Evolutionary conservation across 2,329 filamentous ascomycete genomes (phyloP).

Genomic region (Sporothrix brunneoviolacea): DNA sequence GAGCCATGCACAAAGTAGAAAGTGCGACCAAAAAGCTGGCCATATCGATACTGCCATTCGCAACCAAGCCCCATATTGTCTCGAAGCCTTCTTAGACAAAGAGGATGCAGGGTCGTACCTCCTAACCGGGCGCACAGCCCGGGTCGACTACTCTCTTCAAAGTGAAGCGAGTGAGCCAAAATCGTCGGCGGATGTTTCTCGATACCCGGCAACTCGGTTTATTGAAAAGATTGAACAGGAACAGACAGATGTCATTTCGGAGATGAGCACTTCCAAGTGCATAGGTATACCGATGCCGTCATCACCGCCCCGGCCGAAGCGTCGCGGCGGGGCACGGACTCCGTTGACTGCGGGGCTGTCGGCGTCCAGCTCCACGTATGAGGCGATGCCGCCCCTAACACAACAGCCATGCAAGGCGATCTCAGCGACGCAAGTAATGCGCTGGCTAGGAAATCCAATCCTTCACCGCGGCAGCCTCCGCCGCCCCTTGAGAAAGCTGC

Average conservation of each 20-base stretch:
- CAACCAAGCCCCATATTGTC: background rate
- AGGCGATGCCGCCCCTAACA: slow-evolving; percentile 24
- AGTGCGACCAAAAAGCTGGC: background rate
- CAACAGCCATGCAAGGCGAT: background rate
- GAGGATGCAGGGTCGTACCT: background rate
- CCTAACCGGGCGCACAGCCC: background rate
- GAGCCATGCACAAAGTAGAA: background rate
- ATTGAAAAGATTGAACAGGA: background rate
- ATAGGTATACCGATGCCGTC: too few species aligned
- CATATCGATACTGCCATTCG: background rate
- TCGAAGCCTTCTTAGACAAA: background rate
- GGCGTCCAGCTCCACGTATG: background rate
- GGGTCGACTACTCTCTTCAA: background rate
- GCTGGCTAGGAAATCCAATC: slow-evolving; percentile 5
- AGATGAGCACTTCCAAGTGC: too few species aligned
- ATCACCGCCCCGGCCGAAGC: background rate
- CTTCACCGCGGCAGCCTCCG: slow-evolving; percentile 4
- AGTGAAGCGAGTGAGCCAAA: background rate
- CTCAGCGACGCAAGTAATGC: background rate
- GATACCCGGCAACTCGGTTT: background rate
- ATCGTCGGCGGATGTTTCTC: background rate
- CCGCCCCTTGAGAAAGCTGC: background rate
- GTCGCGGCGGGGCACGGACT: background rate
- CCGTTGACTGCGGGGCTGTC: background rate
- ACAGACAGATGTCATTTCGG: background rate